Evolutionary conservation across 2,329 filamentous ascomycete genomes (phyloP).

Genomic region (Raffaelea albimanens): DNA sequence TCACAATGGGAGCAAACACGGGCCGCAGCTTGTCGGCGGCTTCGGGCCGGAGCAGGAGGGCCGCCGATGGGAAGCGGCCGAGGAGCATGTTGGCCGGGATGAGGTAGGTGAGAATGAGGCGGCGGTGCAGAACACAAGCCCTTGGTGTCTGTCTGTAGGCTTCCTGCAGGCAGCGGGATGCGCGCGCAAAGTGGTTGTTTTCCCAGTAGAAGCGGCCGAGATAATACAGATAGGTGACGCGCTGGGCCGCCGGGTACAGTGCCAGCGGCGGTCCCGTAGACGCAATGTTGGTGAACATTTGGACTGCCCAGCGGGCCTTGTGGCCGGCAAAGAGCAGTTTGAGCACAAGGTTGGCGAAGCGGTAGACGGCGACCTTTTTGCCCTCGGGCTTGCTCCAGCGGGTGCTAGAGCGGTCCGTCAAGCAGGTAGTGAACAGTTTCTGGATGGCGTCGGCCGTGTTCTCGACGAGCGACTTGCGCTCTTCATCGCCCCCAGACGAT

Average conservation of each 20-base stretch:
- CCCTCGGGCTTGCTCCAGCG: conserved; percentile 64
- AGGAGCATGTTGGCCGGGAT: conserved; percentile 75
- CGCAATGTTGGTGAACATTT: conserved; percentile 82
- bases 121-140: conserved; percentile 49
- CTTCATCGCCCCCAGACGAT: conserved; percentile 47
- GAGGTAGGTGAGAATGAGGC: conserved; percentile 73
- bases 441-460: conserved; percentile 82
- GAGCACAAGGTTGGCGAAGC: conserved; percentile 82
- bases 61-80: conserved; percentile 66
- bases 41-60: conserved; percentile 61
- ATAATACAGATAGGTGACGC: conserved; percentile 91
- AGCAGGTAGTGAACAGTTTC: conserved; percentile 81
- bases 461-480: conserved; percentile 73
- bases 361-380: conserved; percentile 81
- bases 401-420: conserved; percentile 67
- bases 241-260: conserved; percentile 75
- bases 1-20: conserved; percentile 64
- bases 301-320: conserved; percentile 73
- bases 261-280: conserved; percentile 72
- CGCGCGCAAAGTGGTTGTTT: conserved; percentile 72
- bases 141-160: conserved; percentile 66
- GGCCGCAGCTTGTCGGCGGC: conserved; percentile 50
- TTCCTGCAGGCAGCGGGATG: conserved; percentile 63
- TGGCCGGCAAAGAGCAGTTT: conserved; percentile 79
- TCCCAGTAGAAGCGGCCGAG: conserved; percentile 84